A percentile compares a stretch with the other conserved stretches of the same genome.
phyloP scores from a whole-genome alignment of 2,329 filamentous ascomycete genomes.

The Ophiostoma piceae region DNA sequence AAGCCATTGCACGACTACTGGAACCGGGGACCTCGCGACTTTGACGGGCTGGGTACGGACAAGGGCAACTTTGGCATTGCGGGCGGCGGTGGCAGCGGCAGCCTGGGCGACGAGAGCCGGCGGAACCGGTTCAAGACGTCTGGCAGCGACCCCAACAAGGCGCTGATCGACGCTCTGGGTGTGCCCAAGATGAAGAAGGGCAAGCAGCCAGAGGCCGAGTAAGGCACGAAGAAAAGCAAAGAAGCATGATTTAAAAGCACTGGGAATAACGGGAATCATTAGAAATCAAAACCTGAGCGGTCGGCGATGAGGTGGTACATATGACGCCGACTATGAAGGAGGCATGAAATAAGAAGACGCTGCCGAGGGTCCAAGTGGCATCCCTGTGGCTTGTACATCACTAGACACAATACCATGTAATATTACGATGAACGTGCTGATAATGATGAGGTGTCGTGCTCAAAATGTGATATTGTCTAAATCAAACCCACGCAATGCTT shows the following conservation, averaged over 20 bases:
- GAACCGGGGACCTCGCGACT: slow-evolving; percentile 19
- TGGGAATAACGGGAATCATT: not conserved
- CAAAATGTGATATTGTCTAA: not conserved
- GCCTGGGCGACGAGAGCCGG: slow-evolving; percentile 14
- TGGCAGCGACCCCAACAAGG: not conserved
- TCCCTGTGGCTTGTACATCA: slow-evolving; percentile 24
- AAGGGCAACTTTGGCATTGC: not conserved
- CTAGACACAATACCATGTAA: slow-evolving; percentile 21
- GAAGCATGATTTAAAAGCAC: not conserved
- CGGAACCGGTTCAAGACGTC: slow-evolving; percentile 13
- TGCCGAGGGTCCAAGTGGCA: not conserved
- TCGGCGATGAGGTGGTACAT: slow-evolving; percentile 2
- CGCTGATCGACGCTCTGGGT: slow-evolving; percentile 20
- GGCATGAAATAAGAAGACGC: not conserved
- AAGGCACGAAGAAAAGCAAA: not conserved
- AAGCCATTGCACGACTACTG: slow-evolving; percentile 27
- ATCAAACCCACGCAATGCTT: slow-evolving; percentile 4
- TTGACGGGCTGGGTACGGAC: not conserved
- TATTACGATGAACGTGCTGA: slow-evolving; percentile 13
- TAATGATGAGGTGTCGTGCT: too few relatives aligned
- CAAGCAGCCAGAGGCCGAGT: slow-evolving; percentile 12
- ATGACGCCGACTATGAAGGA: not conserved
- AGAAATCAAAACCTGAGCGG: not conserved
- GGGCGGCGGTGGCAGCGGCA: not conserved
- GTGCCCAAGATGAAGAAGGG: slow-evolving; percentile 18